A percentile compares a stretch with the other conserved stretches of the same genome.
These are phyloP conservation scores for Aspergillus glaucus DNA, from an alignment of 2,329 filamentous ascomycete genomes.

Conservation along the genomic window DNA sequence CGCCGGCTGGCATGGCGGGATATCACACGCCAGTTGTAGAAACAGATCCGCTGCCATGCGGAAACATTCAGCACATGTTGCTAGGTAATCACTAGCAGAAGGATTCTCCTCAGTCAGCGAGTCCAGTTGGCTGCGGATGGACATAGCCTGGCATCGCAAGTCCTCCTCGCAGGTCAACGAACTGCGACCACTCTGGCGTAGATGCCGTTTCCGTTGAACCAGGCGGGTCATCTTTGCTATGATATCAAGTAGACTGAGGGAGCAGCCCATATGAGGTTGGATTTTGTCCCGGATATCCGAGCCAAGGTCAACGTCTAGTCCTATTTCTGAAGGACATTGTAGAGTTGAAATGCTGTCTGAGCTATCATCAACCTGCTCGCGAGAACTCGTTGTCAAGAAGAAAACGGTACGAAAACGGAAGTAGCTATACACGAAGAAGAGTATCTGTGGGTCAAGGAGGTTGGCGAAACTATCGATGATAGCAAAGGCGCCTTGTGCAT, in stretches of 20 bases:
- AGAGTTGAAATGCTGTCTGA: not conserved
- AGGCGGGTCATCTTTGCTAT: not conserved
- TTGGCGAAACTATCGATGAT: not conserved
- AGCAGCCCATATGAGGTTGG: not conserved
- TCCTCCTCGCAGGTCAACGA: not conserved
- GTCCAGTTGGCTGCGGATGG: not conserved
- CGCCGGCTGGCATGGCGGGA: not conserved
- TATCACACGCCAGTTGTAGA: not conserved
- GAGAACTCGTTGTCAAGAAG: not conserved
- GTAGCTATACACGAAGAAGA: not conserved
- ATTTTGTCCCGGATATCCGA: not conserved
- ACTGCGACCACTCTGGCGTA: not conserved
- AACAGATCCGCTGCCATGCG: not conserved
- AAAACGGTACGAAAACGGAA: not conserved
- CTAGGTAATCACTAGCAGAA: not conserved
- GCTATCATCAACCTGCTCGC: not conserved
- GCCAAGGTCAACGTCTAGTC: not conserved
- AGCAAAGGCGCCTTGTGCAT: not conserved
- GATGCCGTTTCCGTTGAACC: not conserved
- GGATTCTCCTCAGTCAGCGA: not conserved
- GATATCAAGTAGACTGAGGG: not conserved
- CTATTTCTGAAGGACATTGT: not conserved
- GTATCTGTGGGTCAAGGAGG: not conserved
- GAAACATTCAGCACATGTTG: not conserved
- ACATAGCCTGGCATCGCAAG: not conserved